These are phyloP conservation scores for Ganoderma multipileum DNA, from an alignment of 1,284 basidiomycete genomes.

Conservation along the genomic window DNA sequence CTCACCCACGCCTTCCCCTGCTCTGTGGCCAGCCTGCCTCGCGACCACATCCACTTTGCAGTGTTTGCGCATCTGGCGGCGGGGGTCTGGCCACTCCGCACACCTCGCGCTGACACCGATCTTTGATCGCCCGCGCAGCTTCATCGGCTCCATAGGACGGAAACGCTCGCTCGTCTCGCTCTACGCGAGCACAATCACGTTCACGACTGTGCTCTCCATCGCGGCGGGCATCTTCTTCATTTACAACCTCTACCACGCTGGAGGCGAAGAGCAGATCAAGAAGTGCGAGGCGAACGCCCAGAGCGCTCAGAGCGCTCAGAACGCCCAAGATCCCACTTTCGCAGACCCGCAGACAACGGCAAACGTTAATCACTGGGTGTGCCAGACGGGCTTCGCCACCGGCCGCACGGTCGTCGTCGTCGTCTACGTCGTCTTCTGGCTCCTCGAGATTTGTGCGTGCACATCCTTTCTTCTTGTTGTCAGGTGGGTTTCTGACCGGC, in stretches of 20 bases:
- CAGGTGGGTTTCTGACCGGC: not conserved
- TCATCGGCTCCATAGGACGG: slow-evolving; percentile 54
- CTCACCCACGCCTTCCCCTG: not conserved
- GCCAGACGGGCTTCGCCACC: slow-evolving; percentile 38
- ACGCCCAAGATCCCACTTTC: slow-evolving; percentile 28
- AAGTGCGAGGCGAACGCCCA: slow-evolving; percentile 22
- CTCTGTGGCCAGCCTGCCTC: not conserved
- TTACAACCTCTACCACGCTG: slow-evolving; percentile 38
- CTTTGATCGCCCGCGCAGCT: slow-evolving; percentile 39
- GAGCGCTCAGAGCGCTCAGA: slow-evolving; percentile 31
- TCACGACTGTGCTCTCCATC: slow-evolving; percentile 57
- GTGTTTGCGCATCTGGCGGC: not conserved
- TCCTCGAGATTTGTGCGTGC: slow-evolving; percentile 57
- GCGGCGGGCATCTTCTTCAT: slow-evolving; percentile 54
- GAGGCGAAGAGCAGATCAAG: slow-evolving; percentile 28
- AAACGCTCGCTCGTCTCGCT: slow-evolving; percentile 50
- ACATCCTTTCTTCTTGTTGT: not conserved
- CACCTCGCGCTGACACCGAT: not conserved
- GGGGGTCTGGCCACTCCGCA: not conserved
- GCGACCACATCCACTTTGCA: not conserved
- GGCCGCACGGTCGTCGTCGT: slow-evolving; percentile 36
- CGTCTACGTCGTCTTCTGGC: slow-evolving; percentile 47
- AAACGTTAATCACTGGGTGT: slow-evolving; percentile 37
- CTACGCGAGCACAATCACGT: slow-evolving; percentile 52
- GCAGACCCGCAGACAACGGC: not conserved